Evolutionary conservation across 139 green algal genomes (phyloP), one percentile per base, ranked within the genome.

Genomic region (Chlamydomonas sphaeroides): DNA sequence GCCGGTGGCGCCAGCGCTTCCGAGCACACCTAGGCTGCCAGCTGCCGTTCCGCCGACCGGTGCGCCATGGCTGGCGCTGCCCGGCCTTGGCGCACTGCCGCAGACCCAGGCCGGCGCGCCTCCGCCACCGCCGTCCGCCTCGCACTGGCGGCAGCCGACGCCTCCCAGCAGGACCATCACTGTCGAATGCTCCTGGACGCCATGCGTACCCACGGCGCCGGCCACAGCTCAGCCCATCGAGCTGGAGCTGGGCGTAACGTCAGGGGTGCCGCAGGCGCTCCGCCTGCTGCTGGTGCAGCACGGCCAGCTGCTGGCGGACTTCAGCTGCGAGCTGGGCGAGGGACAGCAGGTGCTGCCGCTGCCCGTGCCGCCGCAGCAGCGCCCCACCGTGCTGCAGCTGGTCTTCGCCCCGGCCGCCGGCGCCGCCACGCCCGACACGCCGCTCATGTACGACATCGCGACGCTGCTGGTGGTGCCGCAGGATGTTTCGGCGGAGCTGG

Each of bases 191-290:
- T 91, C 90, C 65, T 98, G 59, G 68, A 97, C 26, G 87, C 95
- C 28, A 87, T 95, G 21, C 87, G 98, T 77, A 93, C 93, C 33
- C 97, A 98, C 80, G 93, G 92, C n/a, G 93, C 95, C 17, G 53
- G 76, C 1, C 85, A 84, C 26, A 26, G 26, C 59, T n/a, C 69
- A 33, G 32, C 56, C 61, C 5, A 39, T 53, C 7, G 75, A 62
- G 33, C 59, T 70, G 69, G 53, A 88, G 56, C 45, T 82, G 75
- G 62, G 62, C 30, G 23, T 82, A 0, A 82, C 61, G 5, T 82
- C 75, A 32, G 75, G 61, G 0, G 75, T 72, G 23, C 3, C 61
- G 23, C 75, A 82, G 75, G 51, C 42, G 32, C 63, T 82, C 28
- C 75, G 75, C 5, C 75, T 82, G 23, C 75, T 82, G 45, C 62